phyloP scores from a whole-genome alignment of 2,329 filamentous ascomycete species.

The Arthrobotrys sinensis region DNA sequence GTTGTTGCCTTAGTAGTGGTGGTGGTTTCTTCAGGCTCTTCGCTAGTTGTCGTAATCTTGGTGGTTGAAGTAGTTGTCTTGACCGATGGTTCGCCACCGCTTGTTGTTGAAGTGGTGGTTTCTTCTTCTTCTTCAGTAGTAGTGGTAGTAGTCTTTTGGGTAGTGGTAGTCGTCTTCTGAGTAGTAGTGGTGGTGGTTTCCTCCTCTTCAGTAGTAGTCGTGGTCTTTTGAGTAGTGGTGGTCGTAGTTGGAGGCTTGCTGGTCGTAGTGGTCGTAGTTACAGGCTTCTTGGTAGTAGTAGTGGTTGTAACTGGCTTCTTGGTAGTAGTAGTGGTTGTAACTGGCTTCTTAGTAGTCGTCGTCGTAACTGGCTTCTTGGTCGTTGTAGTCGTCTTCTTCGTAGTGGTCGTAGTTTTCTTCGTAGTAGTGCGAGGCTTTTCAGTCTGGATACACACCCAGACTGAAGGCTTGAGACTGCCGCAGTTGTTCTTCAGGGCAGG shows the following conservation, averaged over 20 bases:
- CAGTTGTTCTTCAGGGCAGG: constrained; percentile 25
- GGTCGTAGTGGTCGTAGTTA: background rate
- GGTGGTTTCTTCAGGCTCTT: constrained; percentile 5
- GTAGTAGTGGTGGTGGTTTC: background rate
- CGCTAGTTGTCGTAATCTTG: background rate
- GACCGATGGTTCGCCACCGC: no score
- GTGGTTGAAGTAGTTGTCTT: background rate
- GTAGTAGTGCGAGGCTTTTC: background rate
- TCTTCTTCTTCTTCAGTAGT: no score
- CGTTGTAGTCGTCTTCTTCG: background rate
- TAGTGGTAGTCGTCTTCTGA: background rate
- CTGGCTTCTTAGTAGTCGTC: background rate
- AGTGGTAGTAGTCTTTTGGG: background rate
- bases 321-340: background rate
- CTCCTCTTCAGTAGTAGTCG: background rate
- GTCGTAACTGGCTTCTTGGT: background rate
- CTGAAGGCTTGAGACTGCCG: background rate
- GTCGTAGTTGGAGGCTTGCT: background rate
- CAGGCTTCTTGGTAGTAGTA: background rate
- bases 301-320: constrained; percentile 13
- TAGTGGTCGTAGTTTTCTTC: constrained; percentile 13
- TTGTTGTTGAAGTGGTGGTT: no score
- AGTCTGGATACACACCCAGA: constrained; percentile 25
- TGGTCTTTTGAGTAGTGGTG: background rate
- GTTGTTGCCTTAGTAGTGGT: constrained; percentile 6